Evolutionary conservation across 169 alveolate species (phyloP).

Genomic region (Theileria orientalis): DNA sequence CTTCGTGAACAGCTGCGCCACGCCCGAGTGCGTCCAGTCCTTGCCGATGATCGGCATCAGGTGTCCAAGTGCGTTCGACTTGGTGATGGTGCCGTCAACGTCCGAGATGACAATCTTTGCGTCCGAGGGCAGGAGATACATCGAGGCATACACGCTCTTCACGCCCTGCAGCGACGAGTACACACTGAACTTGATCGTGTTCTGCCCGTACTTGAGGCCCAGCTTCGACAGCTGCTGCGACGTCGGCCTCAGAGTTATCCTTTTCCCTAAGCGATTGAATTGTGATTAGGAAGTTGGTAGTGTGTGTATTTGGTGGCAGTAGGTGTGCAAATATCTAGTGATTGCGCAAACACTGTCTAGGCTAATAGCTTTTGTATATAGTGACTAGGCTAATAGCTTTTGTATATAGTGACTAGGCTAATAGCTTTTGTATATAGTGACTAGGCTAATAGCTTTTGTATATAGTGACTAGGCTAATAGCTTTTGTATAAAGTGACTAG

Average conservation of each 20-base stretch:
- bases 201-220: constrained; percentile 85
- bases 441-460: too few species aligned
- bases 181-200: constrained; percentile 85
- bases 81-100: constrained; percentile 97
- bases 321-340: background rate
- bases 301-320: background rate
- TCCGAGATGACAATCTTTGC: constrained; percentile 94
- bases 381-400: too few species aligned
- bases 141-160: constrained; percentile 86
- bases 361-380: too few species aligned
- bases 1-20: constrained; percentile 89
- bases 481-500: too few species aligned
- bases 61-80: constrained; percentile 95
- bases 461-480: too few species aligned
- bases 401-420: too few species aligned
- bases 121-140: constrained; percentile 90
- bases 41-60: constrained; percentile 95
- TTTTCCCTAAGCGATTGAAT: constrained; percentile 15
- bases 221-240: constrained; percentile 85
- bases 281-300: background rate
- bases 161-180: constrained; percentile 88
- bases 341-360: too few species aligned
- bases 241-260: constrained; percentile 86
- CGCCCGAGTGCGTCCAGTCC: constrained; percentile 97
- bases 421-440: too few species aligned